Evolutionary conservation across 192 early-diverging fungal species (phyloP), one percentile per base, ranked within the genome.

Genomic region (Podila minutissima): DNA sequence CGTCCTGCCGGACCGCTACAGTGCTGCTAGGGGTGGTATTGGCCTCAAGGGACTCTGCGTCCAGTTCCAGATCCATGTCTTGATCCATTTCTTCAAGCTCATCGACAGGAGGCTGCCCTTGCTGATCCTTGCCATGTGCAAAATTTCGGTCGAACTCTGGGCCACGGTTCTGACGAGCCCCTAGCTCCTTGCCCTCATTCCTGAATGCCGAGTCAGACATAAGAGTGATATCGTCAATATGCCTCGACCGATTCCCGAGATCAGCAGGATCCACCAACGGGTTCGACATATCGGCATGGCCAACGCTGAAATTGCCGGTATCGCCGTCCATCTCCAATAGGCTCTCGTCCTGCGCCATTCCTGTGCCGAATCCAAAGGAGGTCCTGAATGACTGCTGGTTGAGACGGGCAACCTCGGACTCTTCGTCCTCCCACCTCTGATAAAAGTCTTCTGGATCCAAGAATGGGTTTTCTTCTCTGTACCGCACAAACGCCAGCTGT

Each of bases 381-480:
- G 20, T 28, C 55, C n/a, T 28, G 13, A 29, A 28, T 13, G 50
- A 41, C 13, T 28, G 41, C 15, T 19, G 24, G 2, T 58, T 62
- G 49, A 57, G n/a, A 19, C 68, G 58, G 1, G 68, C 63, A 12
- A 61, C 13, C 15, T 46, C 64, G 12, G 65, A 37, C 41, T 71
- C 77, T 9, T 72, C 41, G 41, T 46, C 77, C 2, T 81, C 77
- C 77, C 77, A 81, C 3, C 67, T 60, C 38, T 37, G 59, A 33
- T 69, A 59, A n/a, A 65, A 67, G 12, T 81, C 77, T 5, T 81
- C 71, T 11, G 29, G 20, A 11, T 72, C 67, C 13, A 72, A 57
- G n/a, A 79, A 79, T 4, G 75, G 75, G 29, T 79, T 79, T 15
- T 79, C 64, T 28, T 66, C 70, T 33, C 17, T 63, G 29, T 72